Base-by-base conservation (phyloP, 2,329 filamentous ascomycete genomes). In the Fusarium brachygibbosum region DNA sequence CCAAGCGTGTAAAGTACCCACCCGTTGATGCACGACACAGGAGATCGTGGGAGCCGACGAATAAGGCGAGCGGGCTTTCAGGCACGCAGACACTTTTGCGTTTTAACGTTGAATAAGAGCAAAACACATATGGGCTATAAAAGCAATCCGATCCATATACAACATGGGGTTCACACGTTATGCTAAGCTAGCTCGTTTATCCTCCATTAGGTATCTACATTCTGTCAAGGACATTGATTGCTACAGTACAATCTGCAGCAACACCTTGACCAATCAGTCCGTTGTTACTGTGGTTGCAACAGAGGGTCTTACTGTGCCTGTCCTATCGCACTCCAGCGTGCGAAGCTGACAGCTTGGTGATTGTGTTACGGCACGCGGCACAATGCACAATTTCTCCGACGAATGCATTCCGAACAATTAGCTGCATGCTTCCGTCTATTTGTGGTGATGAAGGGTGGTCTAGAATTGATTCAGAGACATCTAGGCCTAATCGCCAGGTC, bases 11-110 rank as follows among this genome's bases (percentile, higher is more conserved):
- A 38, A 35, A 31, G 23, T 63, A 45, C 12, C 59, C 58, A 63
- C 69, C 40, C 38, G 48, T 50, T 37, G 35, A 55, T 74, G 72
- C 72, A 74, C 57, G 68, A 74, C 72, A 74, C 72, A 74, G 70
- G 66, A 70, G 72, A 62, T 72, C 60, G 55, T 38, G 54, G 51
- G 54, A 71, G 25, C 50, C 38, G 51, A 60, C 72, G 63, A 74
- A 74, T 74, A 32, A 63, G 72, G 70, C 60, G 41, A n/a, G 29
- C 35, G 35, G 46, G 40, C 58, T 62, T 59, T 60, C 63, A 74
- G 71, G 71, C 56, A 71, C 64, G 56, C 37, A 65, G 50, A 57
- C 50, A 59, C 60, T 60, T 64, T 49, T 37, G 37, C 44, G 45
- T 56, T 68, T 38, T 40, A 57, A 54, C 40, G 34, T 60, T 53